Base-by-base conservation (phyloP, 176 grass and related monocot genomes). In the Elymus sibiricus region DNA sequence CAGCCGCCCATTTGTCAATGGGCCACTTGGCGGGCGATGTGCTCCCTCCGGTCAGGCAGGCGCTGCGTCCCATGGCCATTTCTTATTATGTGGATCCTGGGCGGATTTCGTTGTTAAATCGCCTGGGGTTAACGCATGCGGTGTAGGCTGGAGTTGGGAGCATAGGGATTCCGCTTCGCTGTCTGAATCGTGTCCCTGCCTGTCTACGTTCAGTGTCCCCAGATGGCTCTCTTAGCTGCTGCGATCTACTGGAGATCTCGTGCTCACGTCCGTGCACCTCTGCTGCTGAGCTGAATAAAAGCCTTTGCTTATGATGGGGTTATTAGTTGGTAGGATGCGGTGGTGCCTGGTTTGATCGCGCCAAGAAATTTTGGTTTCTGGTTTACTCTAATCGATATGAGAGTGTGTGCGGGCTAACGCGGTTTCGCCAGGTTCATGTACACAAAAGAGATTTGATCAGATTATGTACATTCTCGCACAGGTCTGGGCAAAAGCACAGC, bases 101-200 rank as follows among this genome's bases (percentile, higher is more conserved):
- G 17, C 75, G 38, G 68, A 44, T 53, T 67, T 29, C 21, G 39
- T 77, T 53, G 49, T 76, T 68, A 17, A 10, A 66, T 44, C 19
- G 19, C 9, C 5, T 56, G 40, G 58, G 70, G 28, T 35, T 19
- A 22, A 58, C 22, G 44, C 22, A 38, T 26, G 55, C 49, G 53
- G 28, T 38, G 31, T 16, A 64, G 16, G 43, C 24, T 77, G 14
- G 76, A 21, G 51, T 11, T 80, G 51, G 10, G 29, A 53, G 75
- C 83, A 78, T 84, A 19, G 85, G 69, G 85, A 70, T 91, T 91
- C 89, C 76, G 14, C 7, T 87, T 56, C 11, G 58, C 49, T 85
- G 81, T 77, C 85, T 70, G 49, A 5, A 40, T 81, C 69, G 60
- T 61, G 78, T 37, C 61, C 28, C 56, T 58, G 9, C 15, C 7